Percentiles rank a stretch among this genome's conserved stretches.
Evolutionary conservation across 352 stramenopile species (phyloP).

Genomic region (Globisporangium orthogonon): DNA sequence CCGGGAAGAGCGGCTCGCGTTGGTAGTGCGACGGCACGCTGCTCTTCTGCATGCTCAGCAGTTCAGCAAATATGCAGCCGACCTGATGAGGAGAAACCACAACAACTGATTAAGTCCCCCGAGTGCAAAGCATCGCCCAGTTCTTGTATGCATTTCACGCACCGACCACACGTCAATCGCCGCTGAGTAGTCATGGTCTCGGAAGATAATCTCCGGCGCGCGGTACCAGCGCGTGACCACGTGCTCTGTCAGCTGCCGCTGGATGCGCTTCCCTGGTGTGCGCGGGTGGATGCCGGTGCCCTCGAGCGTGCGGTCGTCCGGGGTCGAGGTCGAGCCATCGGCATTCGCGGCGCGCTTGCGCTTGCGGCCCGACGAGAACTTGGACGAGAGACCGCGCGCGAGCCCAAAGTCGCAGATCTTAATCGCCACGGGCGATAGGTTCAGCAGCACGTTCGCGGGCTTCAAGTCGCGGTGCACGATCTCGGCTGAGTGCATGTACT

Average conservation of each 20-base stretch:
- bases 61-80: constrained; percentile 94
- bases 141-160: constrained; percentile 17
- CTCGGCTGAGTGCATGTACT: constrained; percentile 88
- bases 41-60: constrained; percentile 95
- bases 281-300: constrained; percentile 61
- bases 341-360: constrained; percentile 47
- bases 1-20: constrained; percentile 91
- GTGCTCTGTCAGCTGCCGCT: constrained; percentile 92
- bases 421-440: constrained; percentile 79
- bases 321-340: constrained; percentile 34
- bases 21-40: constrained; percentile 93
- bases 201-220: constrained; percentile 93
- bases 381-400: constrained; percentile 61
- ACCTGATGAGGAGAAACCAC: constrained; percentile 33
- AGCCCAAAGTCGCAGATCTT: constrained; percentile 87
- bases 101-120: background rate
- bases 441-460: constrained; percentile 83
- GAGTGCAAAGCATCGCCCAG: no score
- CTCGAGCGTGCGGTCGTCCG: constrained; percentile 55
- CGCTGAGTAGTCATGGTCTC: constrained; percentile 83
- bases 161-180: constrained; percentile 88
- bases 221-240: constrained; percentile 95
- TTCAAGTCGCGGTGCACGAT: constrained; percentile 89
- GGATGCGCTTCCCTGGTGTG: constrained; percentile 68
- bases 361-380: constrained; percentile 33